Conservation (phyloP, 2,329 filamentous ascomycete genomes). For the Aspergillus sp. region DNA sequence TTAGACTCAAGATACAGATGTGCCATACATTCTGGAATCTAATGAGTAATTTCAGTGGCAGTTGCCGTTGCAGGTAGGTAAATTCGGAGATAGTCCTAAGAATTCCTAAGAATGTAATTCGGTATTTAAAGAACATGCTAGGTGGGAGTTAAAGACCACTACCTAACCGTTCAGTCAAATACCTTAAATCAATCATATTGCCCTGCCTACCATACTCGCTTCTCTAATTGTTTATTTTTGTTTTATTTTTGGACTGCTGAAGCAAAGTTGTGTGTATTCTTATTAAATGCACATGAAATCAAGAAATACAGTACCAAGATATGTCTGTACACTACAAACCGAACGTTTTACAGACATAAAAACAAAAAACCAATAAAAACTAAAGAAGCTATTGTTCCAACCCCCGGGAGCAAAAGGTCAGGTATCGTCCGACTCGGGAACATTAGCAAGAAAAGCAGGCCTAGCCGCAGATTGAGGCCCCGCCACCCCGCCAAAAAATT, state of each 20-base stretch:
- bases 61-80: no score
- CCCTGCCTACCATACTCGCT: not conserved
- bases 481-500: conserved; percentile 41
- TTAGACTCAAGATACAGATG: no score
- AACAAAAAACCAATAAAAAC: not conserved
- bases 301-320: not conserved
- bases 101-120: no score
- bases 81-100: no score
- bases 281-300: not conserved
- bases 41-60: no score
- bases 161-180: not conserved
- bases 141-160: no score
- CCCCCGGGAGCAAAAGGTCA: not conserved
- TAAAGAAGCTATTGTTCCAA: not conserved
- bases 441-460: conserved; percentile 16
- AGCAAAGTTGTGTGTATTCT: not conserved
- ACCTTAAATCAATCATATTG: not conserved
- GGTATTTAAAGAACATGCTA: no score
- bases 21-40: no score
- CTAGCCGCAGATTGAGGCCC: conserved; percentile 23
- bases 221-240: not conserved
- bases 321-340: not conserved
- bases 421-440: conserved; percentile 5
- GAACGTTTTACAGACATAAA: not conserved
- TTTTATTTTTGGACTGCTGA: not conserved